phyloP scores from a whole-genome alignment of 129 eudicot species.

The Dittrichia graveolens region DNA sequence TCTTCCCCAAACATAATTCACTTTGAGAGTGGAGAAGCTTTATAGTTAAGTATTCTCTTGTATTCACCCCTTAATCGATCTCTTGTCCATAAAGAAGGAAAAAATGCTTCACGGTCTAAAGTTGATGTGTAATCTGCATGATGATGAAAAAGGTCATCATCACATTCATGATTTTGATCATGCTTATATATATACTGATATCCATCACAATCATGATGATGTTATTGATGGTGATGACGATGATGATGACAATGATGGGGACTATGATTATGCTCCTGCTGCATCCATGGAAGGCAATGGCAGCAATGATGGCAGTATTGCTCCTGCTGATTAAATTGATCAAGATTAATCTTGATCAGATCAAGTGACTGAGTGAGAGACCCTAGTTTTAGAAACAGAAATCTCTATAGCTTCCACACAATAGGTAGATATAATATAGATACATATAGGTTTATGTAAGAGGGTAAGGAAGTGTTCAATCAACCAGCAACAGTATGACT shows the following conservation, averaged over 20 bases:
- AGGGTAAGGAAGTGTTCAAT: background rate
- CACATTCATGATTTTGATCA: constrained; percentile 13
- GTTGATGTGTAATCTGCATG: constrained; percentile 12
- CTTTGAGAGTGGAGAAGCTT: constrained; percentile 9
- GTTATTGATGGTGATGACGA: constrained; percentile 44
- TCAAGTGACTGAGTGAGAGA: constrained; percentile 17
- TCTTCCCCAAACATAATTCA: constrained; percentile 18
- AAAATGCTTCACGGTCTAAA: constrained; percentile 35
- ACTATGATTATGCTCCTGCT: constrained; percentile 51
- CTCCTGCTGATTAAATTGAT: constrained; percentile 4
- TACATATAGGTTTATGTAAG: background rate
- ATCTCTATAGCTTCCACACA: constrained; percentile 18
- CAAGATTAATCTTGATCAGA: constrained; percentile 15
- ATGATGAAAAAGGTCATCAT: constrained; percentile 25
- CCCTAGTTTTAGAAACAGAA: constrained; percentile 29
- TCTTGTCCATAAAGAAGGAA: constrained; percentile 15
- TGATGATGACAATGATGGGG: constrained; percentile 37
- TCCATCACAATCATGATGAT: constrained; percentile 21
- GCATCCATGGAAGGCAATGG: constrained; percentile 42
- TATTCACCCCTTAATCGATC: background rate
- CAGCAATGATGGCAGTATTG: background rate
- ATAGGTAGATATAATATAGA: constrained; percentile 13
- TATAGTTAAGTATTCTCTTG: background rate
- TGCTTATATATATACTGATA: constrained; percentile 19
- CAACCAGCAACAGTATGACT: constrained; percentile 2